phyloP scores from a whole-genome alignment of 2,329 filamentous ascomycete genomes.

The Eurotiales sp. region DNA sequence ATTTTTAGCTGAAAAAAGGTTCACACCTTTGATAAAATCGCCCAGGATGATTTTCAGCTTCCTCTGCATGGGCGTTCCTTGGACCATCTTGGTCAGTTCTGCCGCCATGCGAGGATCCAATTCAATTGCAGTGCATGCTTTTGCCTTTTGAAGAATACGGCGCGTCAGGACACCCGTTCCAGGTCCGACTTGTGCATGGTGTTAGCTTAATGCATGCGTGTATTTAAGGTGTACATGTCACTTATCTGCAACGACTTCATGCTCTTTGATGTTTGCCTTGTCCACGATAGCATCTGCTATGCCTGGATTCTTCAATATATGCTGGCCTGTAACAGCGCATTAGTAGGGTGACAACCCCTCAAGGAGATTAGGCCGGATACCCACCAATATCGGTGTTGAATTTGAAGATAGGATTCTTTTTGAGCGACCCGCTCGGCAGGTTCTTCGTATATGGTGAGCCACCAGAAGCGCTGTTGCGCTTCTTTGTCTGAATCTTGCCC shows the following conservation, averaged over 20 bases:
- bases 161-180: conserved; percentile 88
- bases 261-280: conserved; percentile 87
- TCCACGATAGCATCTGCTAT: conserved; percentile 77
- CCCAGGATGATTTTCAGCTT: conserved; percentile 84
- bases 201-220: conserved; percentile 55
- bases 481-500: conserved; percentile 53
- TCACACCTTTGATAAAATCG: conserved; percentile 68
- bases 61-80: conserved; percentile 79
- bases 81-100: conserved; percentile 88
- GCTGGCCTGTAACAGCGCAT: conserved; percentile 58
- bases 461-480: conserved; percentile 48
- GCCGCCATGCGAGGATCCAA: conserved; percentile 95
- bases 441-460: conserved; percentile 38
- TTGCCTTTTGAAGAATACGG: conserved; percentile 81
- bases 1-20: background rate
- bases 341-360: too few species aligned
- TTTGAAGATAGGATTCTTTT: conserved; percentile 86
- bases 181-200: conserved; percentile 75
- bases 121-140: conserved; percentile 81
- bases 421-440: conserved; percentile 30
- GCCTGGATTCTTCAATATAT: conserved; percentile 90
- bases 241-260: conserved; percentile 50
- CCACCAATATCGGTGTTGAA: conserved; percentile 80
- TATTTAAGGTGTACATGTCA: background rate
- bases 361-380: too few species aligned